Evolutionary conservation across 345 rosid species (phyloP).

Genomic region (Garcia nutans): DNA sequence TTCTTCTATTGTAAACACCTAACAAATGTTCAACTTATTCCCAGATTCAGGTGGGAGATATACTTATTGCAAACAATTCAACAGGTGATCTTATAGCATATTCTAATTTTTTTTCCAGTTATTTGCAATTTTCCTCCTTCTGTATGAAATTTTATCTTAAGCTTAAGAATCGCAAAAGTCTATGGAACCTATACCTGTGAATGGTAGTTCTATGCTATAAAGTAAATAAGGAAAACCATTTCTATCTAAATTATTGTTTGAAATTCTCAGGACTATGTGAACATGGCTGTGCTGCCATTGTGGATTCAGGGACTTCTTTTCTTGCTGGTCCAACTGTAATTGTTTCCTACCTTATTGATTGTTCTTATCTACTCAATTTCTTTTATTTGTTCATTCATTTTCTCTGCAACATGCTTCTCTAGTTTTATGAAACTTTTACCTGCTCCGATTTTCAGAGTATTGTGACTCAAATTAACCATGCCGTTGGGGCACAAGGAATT

Average conservation of each 20-base stretch:
- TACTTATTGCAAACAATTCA: constrained; percentile 39
- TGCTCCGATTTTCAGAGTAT: constrained; percentile 33
- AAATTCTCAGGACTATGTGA: constrained; percentile 43
- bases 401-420: no score
- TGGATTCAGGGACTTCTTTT: constrained; percentile 55
- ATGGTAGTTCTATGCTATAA: background rate
- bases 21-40: background rate
- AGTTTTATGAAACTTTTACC: constrained; percentile 3
- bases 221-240: background rate
- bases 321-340: constrained; percentile 66
- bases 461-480: constrained; percentile 53
- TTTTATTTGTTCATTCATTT: background rate
- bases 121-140: no score
- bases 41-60: constrained; percentile 50
- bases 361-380: background rate
- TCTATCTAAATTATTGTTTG: constrained; percentile 1
- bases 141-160: background rate
- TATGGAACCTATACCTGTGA: background rate
- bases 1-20: background rate
- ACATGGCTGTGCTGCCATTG: constrained; percentile 45
- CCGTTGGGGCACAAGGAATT: constrained; percentile 52
- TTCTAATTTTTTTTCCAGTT: background rate
- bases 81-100: constrained; percentile 38
- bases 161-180: background rate
- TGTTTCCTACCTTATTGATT: background rate